Percentiles rank a stretch among this genome's conserved stretches.
Conservation (phyloP, 78 protist genomes). For the Dictyostelium citrinum region DNA sequence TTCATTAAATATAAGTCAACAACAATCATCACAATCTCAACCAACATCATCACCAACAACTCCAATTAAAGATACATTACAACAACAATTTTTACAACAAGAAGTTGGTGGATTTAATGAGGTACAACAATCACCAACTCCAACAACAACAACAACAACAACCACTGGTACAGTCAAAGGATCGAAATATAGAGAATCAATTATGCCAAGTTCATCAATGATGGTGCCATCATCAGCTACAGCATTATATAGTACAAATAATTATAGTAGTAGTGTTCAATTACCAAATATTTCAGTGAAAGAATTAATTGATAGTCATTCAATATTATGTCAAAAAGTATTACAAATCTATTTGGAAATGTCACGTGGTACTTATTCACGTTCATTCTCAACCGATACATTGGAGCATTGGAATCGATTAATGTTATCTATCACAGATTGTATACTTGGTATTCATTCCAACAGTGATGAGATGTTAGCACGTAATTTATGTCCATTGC, state of each 20-base stretch:
- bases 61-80: background rate
- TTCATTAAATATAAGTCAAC: background rate
- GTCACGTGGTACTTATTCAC: slow-evolving; percentile 19
- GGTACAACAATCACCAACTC: background rate
- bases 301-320: slow-evolving; percentile 30
- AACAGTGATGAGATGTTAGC: slow-evolving; percentile 19
- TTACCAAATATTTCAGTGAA: background rate
- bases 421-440: slow-evolving; percentile 29
- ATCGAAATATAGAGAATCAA: background rate
- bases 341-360: slow-evolving; percentile 60
- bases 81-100: background rate
- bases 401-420: slow-evolving; percentile 67
- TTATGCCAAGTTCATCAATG: background rate
- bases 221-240: background rate
- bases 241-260: background rate
- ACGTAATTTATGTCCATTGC: slow-evolving; percentile 44
- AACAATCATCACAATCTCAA: background rate
- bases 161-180: background rate
- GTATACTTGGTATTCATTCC: slow-evolving; percentile 1
- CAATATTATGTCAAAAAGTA: slow-evolving; percentile 59
- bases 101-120: background rate
- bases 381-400: slow-evolving; percentile 35
- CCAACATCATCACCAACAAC: background rate
- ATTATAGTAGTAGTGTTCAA: background rate
- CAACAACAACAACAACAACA: background rate